Base-by-base conservation (phyloP, 2,329 filamentous ascomycete genomes). In the Phyllosticta citribraziliensis region DNA sequence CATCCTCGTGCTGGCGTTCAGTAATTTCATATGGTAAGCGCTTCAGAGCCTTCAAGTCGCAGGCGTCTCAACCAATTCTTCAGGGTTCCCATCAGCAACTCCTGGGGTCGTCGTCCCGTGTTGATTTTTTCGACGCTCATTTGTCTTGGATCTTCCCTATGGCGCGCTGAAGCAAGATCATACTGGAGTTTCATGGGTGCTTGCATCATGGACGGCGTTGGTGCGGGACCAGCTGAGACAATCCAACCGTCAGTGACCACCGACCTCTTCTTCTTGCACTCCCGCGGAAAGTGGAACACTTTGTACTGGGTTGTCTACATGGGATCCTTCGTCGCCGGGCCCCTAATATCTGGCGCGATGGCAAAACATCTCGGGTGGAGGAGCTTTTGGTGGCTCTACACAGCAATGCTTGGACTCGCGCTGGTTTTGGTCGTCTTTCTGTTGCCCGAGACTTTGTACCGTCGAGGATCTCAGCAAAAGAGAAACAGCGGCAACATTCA, bases 301-400 rank as follows among this genome's bases (percentile, higher is more conserved):
- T 66, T 82, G 0, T 87, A 87, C 68, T 87, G 84, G 73, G 79
- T 80, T 0, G 75, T 80, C 12, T 87, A 86, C 69, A 85, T 86
- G 75, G 84, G 82, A 2, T 80, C 80, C 11, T 72, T 87, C 24
- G 85, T 84, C 76, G 68, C 82, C 57, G 81, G 77, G 2, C 82
- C 81, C 2, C 85, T 85, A 62, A 77, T 85, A 55, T 75, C 82
- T 0, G 85, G 85, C 1, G 72, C 81, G 0, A 87, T 88, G 83
- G 78, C 83, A 1, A 73, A 81, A 52, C 77, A 81, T 40, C 69
- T 80, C 3, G 83, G 83, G 55, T 86, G 82, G 81, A 75, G 82
- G 25, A 83, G 74, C 66, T 87, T 87, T 69, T 87, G 83, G 82
- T 87, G 84, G 84, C 74, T 87, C 64, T 86, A 86, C 64, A 80